Conservation (phyloP, 208 protist genomes). For the Phytomonas sp. region DNA sequence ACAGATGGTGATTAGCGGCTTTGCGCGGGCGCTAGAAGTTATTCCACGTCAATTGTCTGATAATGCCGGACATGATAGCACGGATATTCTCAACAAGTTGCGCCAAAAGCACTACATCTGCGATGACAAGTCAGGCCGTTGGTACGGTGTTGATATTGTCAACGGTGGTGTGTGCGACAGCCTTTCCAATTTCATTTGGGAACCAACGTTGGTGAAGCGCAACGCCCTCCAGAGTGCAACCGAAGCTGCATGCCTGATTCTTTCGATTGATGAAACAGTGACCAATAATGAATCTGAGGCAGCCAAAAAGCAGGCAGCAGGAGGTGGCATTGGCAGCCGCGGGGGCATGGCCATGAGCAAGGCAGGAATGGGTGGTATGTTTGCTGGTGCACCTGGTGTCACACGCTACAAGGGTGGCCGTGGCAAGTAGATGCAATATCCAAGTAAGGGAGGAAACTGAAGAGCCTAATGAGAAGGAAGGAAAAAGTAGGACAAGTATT, state of each 20-base stretch:
- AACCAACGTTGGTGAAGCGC: slow-evolving; percentile 98
- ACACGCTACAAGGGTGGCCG: slow-evolving; percentile 78
- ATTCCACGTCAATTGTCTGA: slow-evolving; percentile 98
- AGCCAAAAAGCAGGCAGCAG: slow-evolving; percentile 79
- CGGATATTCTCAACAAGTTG: slow-evolving; percentile 99
- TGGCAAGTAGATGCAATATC: slow-evolving; percentile 38
- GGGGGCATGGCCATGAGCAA: slow-evolving; percentile 84
- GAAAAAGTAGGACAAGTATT: background rate
- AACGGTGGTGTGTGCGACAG: slow-evolving; percentile 98
- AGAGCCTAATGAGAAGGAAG: background rate
- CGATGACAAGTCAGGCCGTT: slow-evolving; percentile 46
- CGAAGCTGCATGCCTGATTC: slow-evolving; percentile 98
- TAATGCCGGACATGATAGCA: slow-evolving; percentile 99
- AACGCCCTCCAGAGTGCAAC: slow-evolving; percentile 98
- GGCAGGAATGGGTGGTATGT: slow-evolving; percentile 90
- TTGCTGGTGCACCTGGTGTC: slow-evolving; percentile 81
- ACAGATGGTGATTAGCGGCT: slow-evolving; percentile 98
- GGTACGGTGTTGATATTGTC: slow-evolving; percentile 98
- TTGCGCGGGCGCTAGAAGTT: slow-evolving; percentile 98
- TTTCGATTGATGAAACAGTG: slow-evolving; percentile 99
- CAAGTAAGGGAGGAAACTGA: background rate
- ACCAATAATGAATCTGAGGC: slow-evolving; percentile 90
- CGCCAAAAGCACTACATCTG: slow-evolving; percentile 94
- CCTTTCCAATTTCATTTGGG: slow-evolving; percentile 98
- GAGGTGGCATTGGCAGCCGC: slow-evolving; percentile 34